Evolutionary conservation across 306 rosid genomes (phyloP), one percentile per base, ranked within the genome.

Genomic region (Pterocarpus santalinus): DNA sequence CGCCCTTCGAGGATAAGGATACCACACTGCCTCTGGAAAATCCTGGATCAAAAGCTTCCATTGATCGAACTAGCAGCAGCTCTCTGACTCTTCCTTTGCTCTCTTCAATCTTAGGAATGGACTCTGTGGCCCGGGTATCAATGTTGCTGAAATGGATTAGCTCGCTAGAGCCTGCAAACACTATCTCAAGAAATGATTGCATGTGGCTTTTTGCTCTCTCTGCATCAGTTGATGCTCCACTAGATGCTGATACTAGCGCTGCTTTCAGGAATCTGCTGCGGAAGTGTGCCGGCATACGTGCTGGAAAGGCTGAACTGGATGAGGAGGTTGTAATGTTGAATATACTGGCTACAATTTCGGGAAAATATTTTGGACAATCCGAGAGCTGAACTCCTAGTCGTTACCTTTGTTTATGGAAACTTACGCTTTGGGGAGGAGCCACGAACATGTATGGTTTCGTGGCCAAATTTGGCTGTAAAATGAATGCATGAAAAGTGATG

Each of bases 141-240:
- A 88, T 81, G 80, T 73, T 95, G 86, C 81, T 84, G 82, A 95
- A 90, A 72, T 86, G 90, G 57, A 90, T 95, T 74, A 81, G 80
- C 73, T 56, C 67, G 47, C 81, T 84, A 11, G 88, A 86, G 75
- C 75, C 65, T 32, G 80, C 53, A 73, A 72, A 61, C 71, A 77
- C 79, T 7, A 58, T 93, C 33, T 61, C 85, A 5, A 88, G 88
- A 89, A 69, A 77, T 56, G 97, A 91, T 32, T 89, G 94, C 78
- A 32, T 84, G 80, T 95, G 99, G 96, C 82, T 95, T 4, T 95
- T 93, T 88, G 91, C 96, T 14, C 85, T 95, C 1, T 90, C 92
- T 86, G 97, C 93, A 0, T 86, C 87, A 22, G 91, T 95, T 62
- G 97, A 93, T 79, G 58, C 87, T 60, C 99, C 98, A 12, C 80